Evolutionary conservation across 495 filamentous ascomycete genomes (phyloP).

Genomic region (Apodospora peruviana): DNA sequence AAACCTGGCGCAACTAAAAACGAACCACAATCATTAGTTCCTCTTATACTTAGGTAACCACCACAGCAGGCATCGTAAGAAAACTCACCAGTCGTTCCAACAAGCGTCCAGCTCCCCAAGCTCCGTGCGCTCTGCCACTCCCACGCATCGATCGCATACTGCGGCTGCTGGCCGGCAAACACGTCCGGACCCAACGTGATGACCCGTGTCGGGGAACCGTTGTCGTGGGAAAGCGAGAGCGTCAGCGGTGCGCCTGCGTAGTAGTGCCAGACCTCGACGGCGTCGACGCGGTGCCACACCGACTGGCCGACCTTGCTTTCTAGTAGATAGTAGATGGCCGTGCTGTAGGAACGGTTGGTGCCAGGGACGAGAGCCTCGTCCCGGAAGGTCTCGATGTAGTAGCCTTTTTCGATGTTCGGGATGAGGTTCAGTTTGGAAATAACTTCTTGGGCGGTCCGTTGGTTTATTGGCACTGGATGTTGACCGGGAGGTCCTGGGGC

Average conservation of each 20-base stretch:
- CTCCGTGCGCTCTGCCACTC: constrained; percentile 41
- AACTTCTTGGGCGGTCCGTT: constrained; percentile 32
- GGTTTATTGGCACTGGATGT: no score
- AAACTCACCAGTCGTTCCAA: constrained; percentile 21
- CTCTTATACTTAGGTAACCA: no score
- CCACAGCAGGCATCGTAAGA: no score
- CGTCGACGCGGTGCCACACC: constrained; percentile 44
- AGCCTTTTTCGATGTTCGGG: constrained; percentile 42
- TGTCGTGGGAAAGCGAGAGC: constrained; percentile 31
- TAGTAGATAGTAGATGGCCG: constrained; percentile 46
- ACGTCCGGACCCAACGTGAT: constrained; percentile 34
- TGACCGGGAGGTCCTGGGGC: background rate
- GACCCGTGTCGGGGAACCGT: constrained; percentile 22
- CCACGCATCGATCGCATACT: constrained; percentile 30
- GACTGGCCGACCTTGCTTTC: constrained; percentile 33
- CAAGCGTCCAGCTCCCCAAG: constrained; percentile 41
- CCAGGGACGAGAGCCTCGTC: constrained; percentile 19
- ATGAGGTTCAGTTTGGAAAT: constrained; percentile 32
- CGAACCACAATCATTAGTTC: background rate
- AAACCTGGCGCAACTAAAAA: background rate
- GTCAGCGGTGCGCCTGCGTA: constrained; percentile 43
- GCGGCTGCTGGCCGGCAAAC: constrained; percentile 33
- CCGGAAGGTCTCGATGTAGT: constrained; percentile 42
- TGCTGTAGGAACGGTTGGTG: constrained; percentile 38
- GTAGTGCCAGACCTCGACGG: constrained; percentile 45